A percentile compares a stretch with the other conserved stretches of the same genome.
These are phyloP conservation scores for Rubia balearica DNA, from an alignment of 305 asterid species.

Conservation along the genomic window DNA sequence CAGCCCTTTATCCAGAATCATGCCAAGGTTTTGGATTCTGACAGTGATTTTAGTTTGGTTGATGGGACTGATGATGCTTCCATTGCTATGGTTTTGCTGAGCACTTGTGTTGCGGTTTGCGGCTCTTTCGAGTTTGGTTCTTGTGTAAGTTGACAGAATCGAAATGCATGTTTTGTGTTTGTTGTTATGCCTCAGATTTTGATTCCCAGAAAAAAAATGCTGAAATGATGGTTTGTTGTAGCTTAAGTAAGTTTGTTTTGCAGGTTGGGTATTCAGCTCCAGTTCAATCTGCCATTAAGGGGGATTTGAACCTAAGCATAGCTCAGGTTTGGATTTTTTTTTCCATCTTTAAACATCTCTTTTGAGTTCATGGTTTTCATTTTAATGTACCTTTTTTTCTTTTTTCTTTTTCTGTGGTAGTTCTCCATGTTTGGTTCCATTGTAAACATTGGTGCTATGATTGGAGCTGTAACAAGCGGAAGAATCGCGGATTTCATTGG, in stretches of 20 bases:
- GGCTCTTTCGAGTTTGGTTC: slow-evolving; percentile 79
- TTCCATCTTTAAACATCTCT: neutral
- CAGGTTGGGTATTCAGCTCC: slow-evolving; percentile 92
- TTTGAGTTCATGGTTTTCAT: neutral
- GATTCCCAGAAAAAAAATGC: neutral
- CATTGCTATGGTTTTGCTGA: slow-evolving; percentile 50
- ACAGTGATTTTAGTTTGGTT: slow-evolving; percentile 15
- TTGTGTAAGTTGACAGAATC: slow-evolving; percentile 45
- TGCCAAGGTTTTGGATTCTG: slow-evolving; percentile 24
- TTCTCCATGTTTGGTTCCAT: slow-evolving; percentile 87
- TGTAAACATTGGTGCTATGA: slow-evolving; percentile 87
- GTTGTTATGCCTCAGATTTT: slow-evolving; percentile 8
- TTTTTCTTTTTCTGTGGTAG: slow-evolving; percentile 25
- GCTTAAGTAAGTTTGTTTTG: slow-evolving; percentile 28
- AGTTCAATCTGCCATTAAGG: slow-evolving; percentile 59
- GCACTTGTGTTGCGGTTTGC: slow-evolving; percentile 70
- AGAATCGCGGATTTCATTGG: slow-evolving; percentile 67
- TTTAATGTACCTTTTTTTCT: neutral
- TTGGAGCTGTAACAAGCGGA: slow-evolving; percentile 88
- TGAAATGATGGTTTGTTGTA: slow-evolving; percentile 13
- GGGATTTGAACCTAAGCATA: slow-evolving; percentile 50
- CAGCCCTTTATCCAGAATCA: slow-evolving; percentile 40
- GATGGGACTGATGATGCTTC: slow-evolving; percentile 38
- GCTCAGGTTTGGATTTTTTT: slow-evolving; percentile 43
- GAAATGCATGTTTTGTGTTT: slow-evolving; percentile 1